Base-by-base conservation (phyloP, 208 protist species). In the Zelonia costaricensis region DNA sequence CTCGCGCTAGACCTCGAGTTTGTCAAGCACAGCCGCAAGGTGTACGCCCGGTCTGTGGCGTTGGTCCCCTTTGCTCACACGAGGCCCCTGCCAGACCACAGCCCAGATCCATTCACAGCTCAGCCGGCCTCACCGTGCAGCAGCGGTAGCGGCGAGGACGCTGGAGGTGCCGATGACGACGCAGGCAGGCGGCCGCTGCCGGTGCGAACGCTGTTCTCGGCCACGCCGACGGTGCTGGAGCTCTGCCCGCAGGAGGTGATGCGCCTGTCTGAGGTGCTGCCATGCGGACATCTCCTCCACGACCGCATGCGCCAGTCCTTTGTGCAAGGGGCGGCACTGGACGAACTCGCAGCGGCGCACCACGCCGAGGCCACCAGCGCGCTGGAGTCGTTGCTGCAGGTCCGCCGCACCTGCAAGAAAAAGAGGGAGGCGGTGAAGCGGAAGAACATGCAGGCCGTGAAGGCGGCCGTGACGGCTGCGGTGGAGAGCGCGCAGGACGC, bases 1-100 rank as follows among this genome's bases (percentile, higher is more conserved):
- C 69, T 89, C 18, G 87, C 84, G 7, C 47, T 87, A 0, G 87
- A 93, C 52, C 39, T 86, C 15, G 84, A 93, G 74, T 93, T 91
- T 68, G 38, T 93, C 36, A 91, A 88, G 74, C 86, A 66, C 23
- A 36, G 70, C 39, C 69, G 77, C 9, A 23, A 23, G 20, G 48
- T 74, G 4, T 73, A 80, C 44, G 75, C 75, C 0, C 76, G 87
- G 0, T 71, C 82, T 22, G 69, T 78, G 3, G 87, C 81, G 3
- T 80, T 93, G 47, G 87, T 93, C 0, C 84, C 87, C 0, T 91
- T 93, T 27, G 27, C 52, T 9, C 58, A 52, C 15, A 28, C 15
- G 28, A 33, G 18, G 31, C n/a, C 25, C 31, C 30, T 13, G 31
- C 40, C 49, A 1, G n/a, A n/a, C n/a, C n/a, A n/a, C n/a, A n/a